Percentiles rank a stretch among this genome's conserved stretches.
Conservation (phyloP, 495 filamentous ascomycete species). For the Trichoderma parareesei region DNA sequence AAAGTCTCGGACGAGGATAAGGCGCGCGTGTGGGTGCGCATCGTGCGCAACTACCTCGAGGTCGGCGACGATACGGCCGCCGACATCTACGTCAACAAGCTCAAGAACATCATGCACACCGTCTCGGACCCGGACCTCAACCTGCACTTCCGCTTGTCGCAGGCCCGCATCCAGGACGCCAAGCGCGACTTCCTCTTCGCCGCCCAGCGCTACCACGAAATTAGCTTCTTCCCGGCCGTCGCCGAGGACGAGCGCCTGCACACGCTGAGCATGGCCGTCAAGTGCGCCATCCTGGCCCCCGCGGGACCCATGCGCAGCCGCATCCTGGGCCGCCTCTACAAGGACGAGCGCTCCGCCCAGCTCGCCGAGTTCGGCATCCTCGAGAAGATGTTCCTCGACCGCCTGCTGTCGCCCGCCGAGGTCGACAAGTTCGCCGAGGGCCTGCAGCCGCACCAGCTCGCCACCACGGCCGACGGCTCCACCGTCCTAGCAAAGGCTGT, state of each 20-base stretch:
- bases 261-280: slow-evolving; percentile 80
- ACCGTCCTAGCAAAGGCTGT: slow-evolving; percentile 94
- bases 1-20: slow-evolving; percentile 71
- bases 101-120: slow-evolving; percentile 82
- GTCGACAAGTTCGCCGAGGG: slow-evolving; percentile 76
- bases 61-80: slow-evolving; percentile 84
- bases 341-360: slow-evolving; percentile 74
- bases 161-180: slow-evolving; percentile 87
- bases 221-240: slow-evolving; percentile 65
- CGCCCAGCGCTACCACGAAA: slow-evolving; percentile 73
- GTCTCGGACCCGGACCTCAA: slow-evolving; percentile 61
- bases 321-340: slow-evolving; percentile 75
- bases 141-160: slow-evolving; percentile 80
- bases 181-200: slow-evolving; percentile 89
- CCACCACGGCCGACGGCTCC: slow-evolving; percentile 75
- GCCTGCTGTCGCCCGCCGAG: slow-evolving; percentile 69
- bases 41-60: slow-evolving; percentile 89
- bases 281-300: slow-evolving; percentile 87
- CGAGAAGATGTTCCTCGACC: slow-evolving; percentile 96
- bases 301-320: slow-evolving; percentile 80
- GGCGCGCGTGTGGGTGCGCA: slow-evolving; percentile 79
- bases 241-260: slow-evolving; percentile 77
- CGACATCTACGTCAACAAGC: slow-evolving; percentile 80
- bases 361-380: slow-evolving; percentile 79
- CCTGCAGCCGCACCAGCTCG: slow-evolving; percentile 80